Evolutionary conservation across 306 rosid species (phyloP).

Genomic region (Dryas octopetala): DNA sequence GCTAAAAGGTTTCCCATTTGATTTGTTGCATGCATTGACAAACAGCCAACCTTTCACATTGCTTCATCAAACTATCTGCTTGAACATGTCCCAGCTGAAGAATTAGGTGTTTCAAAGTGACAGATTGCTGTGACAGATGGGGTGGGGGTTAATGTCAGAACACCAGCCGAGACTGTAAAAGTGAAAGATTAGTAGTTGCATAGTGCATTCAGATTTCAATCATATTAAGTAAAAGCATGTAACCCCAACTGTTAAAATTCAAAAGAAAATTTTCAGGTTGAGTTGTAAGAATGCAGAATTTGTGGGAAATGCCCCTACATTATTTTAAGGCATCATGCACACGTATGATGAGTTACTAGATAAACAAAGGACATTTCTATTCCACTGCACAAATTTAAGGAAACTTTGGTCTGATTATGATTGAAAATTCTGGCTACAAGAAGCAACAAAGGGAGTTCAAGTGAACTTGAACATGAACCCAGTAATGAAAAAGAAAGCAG

Average conservation of each 20-base stretch:
- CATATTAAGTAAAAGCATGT: neutral
- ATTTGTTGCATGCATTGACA: too few species aligned
- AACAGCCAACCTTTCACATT: too few species aligned
- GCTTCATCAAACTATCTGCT: too few species aligned
- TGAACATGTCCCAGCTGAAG: too few species aligned
- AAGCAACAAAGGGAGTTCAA: neutral
- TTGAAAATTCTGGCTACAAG: slow-evolving; percentile 5
- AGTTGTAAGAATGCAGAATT: neutral
- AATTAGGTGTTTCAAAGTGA: too few species aligned
- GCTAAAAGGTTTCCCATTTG: too few species aligned
- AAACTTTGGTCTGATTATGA: neutral
- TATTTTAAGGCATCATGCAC: neutral
- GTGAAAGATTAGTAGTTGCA: too few species aligned
- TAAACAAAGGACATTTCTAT: neutral
- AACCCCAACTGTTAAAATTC: neutral
- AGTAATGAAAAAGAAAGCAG: slow-evolving; percentile 25
- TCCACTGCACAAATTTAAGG: neutral
- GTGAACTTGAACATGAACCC: slow-evolving; percentile 23
- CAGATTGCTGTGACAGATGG: too few species aligned
- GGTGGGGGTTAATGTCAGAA: too few species aligned
- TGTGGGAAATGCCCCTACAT: neutral
- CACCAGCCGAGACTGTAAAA: too few species aligned
- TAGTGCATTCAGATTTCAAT: too few species aligned
- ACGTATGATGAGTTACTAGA: neutral
- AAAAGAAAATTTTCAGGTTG: neutral